Base-by-base conservation (phyloP, 2,329 filamentous ascomycete genomes). In the Epicoccum sorghinum region DNA sequence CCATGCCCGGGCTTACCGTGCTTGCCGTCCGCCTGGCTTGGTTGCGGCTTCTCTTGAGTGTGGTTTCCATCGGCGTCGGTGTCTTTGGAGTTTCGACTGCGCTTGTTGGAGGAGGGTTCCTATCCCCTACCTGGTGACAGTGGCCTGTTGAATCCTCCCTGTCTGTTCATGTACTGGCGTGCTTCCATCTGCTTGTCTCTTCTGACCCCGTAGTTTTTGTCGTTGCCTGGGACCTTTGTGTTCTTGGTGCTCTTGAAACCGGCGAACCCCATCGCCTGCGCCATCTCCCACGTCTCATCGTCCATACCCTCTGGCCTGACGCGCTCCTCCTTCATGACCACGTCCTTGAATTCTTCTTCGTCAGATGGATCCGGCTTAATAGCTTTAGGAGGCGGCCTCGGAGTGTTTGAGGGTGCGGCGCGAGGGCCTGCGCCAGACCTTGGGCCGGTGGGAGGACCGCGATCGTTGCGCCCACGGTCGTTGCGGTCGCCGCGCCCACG, bases 181-280 rank as follows among this genome's bases (percentile, higher is more conserved):
- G 97, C 98, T 80, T 96, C 86, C 12, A 88, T 90, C 85, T 91
- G 93, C 86, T 96, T 97, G 78, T 95, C 91, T 81, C 95, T 97
- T 63, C 88, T 82, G 47, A 97, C 86, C 0, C 82, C 91, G 50
- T 90, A 93, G 37, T 88, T 86, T 70, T 92, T 75, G 44, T 81
- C 86, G 71, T 99, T 99, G 2, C 95, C 95, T 0, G 85, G 83
- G 1, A 99, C 87, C 71, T 97, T 96, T 49, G 89, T 91, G 56
- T 90, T 86, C 76, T 98, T 96, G 18, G 95, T 98, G 23, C 86
- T 87, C 53, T 87, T 88, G 76, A 98, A 99, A 0, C 83, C 85
- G 14, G 86, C 86, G 69, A 99, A 97, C 2, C 95, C 95, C 90
- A 99, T 93, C 79, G 93, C 86, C 44, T 88, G 87, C 65, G 87